Conservation (phyloP, 768 basidiomycete species). For the Nidularia sp. region DNA sequence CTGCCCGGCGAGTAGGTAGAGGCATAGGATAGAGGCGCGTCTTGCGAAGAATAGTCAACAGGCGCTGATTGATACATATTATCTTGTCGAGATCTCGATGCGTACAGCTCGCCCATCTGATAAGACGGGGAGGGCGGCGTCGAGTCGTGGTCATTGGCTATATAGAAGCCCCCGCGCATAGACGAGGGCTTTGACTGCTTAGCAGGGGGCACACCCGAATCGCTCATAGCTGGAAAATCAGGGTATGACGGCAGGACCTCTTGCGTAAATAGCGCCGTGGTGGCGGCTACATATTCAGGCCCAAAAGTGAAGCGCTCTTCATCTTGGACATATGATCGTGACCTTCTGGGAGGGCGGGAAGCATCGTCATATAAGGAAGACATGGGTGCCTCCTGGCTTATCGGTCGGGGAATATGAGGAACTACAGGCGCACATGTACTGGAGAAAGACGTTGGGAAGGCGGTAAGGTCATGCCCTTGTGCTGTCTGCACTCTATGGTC, state of each 20-base stretch:
- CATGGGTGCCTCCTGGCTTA: too few relatives aligned
- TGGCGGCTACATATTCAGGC: conserved; percentile 28
- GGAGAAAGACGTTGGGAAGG: too few relatives aligned
- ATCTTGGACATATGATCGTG: conserved; percentile 12
- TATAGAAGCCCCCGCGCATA: not conserved
- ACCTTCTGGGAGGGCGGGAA: conserved; percentile 4
- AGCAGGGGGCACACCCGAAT: not conserved
- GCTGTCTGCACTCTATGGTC: not conserved
- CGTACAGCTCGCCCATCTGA: conserved; percentile 18
- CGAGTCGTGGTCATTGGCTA: not conserved
- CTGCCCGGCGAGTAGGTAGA: conserved; percentile 20
- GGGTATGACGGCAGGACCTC: conserved; percentile 32
- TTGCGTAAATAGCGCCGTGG: conserved; percentile 23
- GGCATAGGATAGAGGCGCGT: conserved; percentile 5
- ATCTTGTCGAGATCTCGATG: conserved; percentile 8
- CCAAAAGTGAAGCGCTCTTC: conserved; percentile 32
- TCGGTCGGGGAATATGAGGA: not conserved
- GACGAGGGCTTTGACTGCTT: not conserved
- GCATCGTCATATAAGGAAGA: too few relatives aligned
- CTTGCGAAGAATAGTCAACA: not conserved
- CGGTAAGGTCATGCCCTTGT: too few relatives aligned
- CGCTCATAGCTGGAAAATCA: conserved; percentile 12
- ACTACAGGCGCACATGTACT: not conserved
- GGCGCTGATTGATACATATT: not conserved
- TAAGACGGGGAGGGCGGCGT: conserved; percentile 4